These are phyloP conservation scores for Schoenoplectus tabernaemontani DNA, from an alignment of 202 grass and related monocot genomes.

Conservation along the genomic window DNA sequence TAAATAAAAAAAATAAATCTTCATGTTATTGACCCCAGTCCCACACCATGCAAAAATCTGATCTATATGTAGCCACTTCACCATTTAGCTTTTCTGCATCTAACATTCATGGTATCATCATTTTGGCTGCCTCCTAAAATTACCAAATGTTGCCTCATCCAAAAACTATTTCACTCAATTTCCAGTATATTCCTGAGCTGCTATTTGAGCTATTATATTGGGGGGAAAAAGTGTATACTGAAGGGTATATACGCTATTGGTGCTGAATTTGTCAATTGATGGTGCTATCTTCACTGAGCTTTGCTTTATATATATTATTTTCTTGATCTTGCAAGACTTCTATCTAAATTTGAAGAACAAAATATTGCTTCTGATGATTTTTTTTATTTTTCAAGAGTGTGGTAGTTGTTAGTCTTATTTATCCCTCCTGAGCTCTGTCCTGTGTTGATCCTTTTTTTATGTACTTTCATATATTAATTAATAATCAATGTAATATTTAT, in stretches of 20 bases:
- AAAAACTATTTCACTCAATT: not conserved
- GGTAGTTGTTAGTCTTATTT: not conserved
- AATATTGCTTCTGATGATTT: fast-evolving
- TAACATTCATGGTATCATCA: not conserved
- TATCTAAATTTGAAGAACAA: not conserved
- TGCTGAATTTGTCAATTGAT: not conserved
- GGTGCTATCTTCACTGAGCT: constrained; percentile 47
- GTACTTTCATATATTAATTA: too few species aligned
- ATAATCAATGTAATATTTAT: not conserved
- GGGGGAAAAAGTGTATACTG: not conserved
- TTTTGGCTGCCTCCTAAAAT: not conserved
- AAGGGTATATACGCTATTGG: not conserved
- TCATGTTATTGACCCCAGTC: not conserved
- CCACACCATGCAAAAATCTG: not conserved
- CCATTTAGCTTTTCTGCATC: not conserved
- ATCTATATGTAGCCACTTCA: not conserved
- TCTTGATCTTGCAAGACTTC: constrained; percentile 84
- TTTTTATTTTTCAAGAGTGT: not conserved
- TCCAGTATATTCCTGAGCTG: not conserved
- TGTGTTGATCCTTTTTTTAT: too few species aligned
- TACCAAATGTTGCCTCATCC: not conserved
- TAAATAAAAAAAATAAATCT: not conserved
- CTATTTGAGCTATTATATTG: not conserved
- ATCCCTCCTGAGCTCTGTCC: constrained; percentile 70
- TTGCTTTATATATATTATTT: not conserved